Percentiles rank a stretch among this genome's conserved stretches.
These are phyloP conservation scores for Phialophora tarda DNA, from an alignment of 2,329 filamentous ascomycete species.

Conservation along the genomic window DNA sequence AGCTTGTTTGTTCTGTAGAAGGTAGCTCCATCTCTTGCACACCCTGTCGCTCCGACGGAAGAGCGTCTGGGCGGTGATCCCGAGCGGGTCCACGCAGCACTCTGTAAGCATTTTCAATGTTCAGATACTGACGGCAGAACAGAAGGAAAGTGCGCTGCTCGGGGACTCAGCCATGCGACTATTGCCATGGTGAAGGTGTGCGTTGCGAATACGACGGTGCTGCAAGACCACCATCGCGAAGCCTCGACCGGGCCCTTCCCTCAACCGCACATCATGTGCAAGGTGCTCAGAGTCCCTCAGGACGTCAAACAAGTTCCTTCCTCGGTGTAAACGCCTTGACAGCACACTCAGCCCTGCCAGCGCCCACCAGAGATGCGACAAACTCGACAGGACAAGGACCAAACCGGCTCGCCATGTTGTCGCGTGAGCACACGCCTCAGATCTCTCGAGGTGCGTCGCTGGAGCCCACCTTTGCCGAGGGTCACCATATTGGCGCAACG, in stretches of 20 bases:
- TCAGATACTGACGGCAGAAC: conserved; percentile 1
- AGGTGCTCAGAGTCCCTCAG: background rate
- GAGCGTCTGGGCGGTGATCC: background rate
- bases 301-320: background rate
- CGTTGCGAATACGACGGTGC: conserved; percentile 35
- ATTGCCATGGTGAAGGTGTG: conserved; percentile 36
- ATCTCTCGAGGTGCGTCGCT: conserved; percentile 28
- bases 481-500: conserved; percentile 57
- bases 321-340: background rate
- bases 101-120: background rate
- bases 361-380: background rate
- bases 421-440: conserved; percentile 5
- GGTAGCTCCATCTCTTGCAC: conserved; percentile 17
- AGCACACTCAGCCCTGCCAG: background rate
- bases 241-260: background rate
- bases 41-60: background rate
- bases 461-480: conserved; percentile 45
- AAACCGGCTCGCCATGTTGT: background rate
- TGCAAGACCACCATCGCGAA: conserved; percentile 6
- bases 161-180: conserved; percentile 38
- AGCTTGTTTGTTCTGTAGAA: conserved; percentile 39
- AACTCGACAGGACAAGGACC: background rate
- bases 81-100: background rate
- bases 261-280: background rate
- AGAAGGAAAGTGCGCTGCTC: conserved; percentile 38